These are phyloP conservation scores for Trametes hirsuta DNA, from an alignment of 1,284 basidiomycete genomes.

Conservation along the genomic window DNA sequence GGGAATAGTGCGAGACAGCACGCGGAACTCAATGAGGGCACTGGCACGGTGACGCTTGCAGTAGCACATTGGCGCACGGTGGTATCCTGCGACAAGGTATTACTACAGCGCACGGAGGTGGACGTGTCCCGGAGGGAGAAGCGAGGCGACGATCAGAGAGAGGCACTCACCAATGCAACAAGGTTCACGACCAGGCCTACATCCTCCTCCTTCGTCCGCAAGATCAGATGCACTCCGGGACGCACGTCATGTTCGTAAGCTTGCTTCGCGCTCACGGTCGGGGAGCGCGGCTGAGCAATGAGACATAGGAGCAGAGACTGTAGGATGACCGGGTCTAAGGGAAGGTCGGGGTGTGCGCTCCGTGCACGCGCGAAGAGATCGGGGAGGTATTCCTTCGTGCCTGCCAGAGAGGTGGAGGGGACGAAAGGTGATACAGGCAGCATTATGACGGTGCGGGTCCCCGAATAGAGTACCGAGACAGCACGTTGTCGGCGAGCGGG, in stretches of 20 bases:
- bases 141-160: background rate
- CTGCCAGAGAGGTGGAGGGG: constrained; percentile 33
- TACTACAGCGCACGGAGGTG: too few relatives aligned
- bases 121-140: background rate
- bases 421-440: background rate
- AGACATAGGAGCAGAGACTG: constrained; percentile 70
- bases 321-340: constrained; percentile 63
- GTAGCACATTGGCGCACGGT: background rate
- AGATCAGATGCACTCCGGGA: constrained; percentile 42
- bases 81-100: too few relatives aligned
- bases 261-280: constrained; percentile 11
- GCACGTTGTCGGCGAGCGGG: too few relatives aligned
- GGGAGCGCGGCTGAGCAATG: constrained; percentile 39
- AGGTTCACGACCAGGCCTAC: constrained; percentile 55
- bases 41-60: background rate
- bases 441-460: background rate
- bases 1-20: background rate
- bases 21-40: background rate
- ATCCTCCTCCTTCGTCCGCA: constrained; percentile 66
- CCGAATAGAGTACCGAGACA: too few relatives aligned
- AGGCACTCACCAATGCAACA: constrained; percentile 53
- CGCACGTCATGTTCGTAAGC: constrained; percentile 1
- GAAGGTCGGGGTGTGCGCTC: constrained; percentile 45
- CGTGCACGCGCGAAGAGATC: constrained; percentile 51
- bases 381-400: constrained; percentile 56